phyloP scores from a whole-genome alignment of 169 alveolate species.

The Cyclospora cayetanensis region DNA sequence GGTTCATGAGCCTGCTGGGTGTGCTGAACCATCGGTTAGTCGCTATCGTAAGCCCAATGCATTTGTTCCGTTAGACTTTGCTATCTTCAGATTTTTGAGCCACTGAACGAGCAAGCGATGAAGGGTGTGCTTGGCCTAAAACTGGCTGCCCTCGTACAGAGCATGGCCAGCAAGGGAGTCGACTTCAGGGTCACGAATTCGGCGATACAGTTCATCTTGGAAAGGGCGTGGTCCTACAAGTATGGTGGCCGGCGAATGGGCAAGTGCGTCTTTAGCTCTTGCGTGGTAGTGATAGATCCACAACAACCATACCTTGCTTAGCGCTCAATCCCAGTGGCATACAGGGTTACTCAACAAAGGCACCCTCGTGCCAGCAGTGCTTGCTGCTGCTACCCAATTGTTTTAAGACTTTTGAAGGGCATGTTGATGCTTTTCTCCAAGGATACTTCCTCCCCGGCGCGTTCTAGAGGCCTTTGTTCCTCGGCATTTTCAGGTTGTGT shows the following conservation, averaged over 20 bases:
- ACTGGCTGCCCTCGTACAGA: background rate
- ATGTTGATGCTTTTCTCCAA: too few relatives aligned
- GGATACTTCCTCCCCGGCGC: too few relatives aligned
- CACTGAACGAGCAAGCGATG: background rate
- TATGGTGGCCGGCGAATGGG: conserved; percentile 24
- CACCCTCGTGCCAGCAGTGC: background rate
- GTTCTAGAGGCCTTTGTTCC: too few relatives aligned
- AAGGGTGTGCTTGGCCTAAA: conserved; percentile 26
- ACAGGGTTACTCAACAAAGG: too few relatives aligned
- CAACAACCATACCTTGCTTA: too few relatives aligned
- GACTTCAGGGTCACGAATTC: conserved; percentile 16
- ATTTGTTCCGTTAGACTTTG: too few relatives aligned
- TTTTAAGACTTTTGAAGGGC: too few relatives aligned
- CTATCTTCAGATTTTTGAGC: background rate
- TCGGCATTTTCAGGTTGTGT: too few relatives aligned
- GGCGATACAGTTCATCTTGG: conserved; percentile 6
- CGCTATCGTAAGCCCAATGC: too few relatives aligned
- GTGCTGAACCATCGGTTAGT: too few relatives aligned
- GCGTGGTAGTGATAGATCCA: background rate
- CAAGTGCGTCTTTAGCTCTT: background rate
- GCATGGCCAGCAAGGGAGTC: background rate
- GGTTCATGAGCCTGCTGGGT: too few relatives aligned
- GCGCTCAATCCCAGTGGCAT: too few relatives aligned
- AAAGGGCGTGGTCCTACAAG: conserved; percentile 11
- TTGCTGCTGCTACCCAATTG: background rate